phyloP scores from a whole-genome alignment of 257 asterid species.

The Fraxinus anomala region DNA sequence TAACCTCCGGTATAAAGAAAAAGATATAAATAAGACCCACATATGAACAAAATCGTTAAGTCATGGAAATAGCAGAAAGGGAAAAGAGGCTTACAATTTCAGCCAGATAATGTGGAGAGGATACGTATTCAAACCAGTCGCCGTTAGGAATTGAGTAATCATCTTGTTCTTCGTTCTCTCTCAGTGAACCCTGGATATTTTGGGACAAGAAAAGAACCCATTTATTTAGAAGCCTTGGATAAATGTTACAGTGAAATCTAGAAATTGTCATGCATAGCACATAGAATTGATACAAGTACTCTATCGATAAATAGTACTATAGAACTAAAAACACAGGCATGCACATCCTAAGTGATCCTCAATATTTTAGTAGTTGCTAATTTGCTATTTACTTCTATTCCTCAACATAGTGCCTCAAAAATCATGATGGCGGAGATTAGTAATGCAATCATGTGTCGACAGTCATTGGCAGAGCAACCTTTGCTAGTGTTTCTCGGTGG shows the following conservation, averaged over 20 bases:
- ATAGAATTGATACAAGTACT: constrained; percentile 3
- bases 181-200: constrained; percentile 63
- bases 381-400: background rate
- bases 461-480: background rate
- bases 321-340: background rate
- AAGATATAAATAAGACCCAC: background rate
- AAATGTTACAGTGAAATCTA: constrained; percentile 6
- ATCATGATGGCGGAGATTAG: background rate
- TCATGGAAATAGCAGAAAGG: constrained; percentile 9
- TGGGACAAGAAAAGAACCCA: constrained; percentile 9
- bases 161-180: constrained; percentile 44
- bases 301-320: constrained; percentile 3
- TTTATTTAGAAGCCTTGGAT: constrained; percentile 7
- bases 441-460: background rate
- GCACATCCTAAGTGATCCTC: background rate
- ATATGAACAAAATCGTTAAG: background rate
- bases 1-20: constrained; percentile 51
- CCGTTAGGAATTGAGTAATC: constrained; percentile 68
- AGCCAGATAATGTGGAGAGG: constrained; percentile 91
- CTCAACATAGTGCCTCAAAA: background rate
- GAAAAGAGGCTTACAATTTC: constrained; percentile 62
- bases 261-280: background rate
- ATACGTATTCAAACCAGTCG: constrained; percentile 93
- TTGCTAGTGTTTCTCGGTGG: too few relatives aligned
- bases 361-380: background rate